Evolutionary conservation across 345 rosid genomes (phyloP), one percentile per base, ranked within the genome.

Genomic region (Eucalyptus marginata): DNA sequence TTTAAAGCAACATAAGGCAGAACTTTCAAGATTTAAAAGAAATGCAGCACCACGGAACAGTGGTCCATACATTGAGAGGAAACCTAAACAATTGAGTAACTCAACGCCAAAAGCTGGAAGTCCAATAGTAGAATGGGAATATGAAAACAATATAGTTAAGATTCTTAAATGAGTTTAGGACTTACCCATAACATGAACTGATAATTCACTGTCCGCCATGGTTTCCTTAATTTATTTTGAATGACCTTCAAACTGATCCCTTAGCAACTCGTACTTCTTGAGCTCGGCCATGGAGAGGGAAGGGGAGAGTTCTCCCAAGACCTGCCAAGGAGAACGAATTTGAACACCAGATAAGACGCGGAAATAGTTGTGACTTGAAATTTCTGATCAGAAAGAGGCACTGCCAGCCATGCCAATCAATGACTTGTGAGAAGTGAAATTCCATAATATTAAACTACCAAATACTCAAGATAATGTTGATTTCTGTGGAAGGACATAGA

Each of bases 241-340:
- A 54, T 94, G 89, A 66, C 99, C 98, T 93, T 95, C 93, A 88
- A 96, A 95, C 87, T 94, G 97, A 88, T 96, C 94, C 54, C 98
- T 94, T 49, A 98, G 94, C 89, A 81, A 47, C 92, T 98, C 99
- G 13, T 98, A 97, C 92, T 97, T 97, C 92, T 95, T 97, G 29
- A 98, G 96, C 93, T 98, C 99, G 12, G 95, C 93, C 92, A 92
- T 87, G 62, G 99, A 97, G 66, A 97, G 97, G 79, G 99, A 97
- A 16, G 99, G 99, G 36, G 98, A 95, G 31, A 96, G 94, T 91
- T 97, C 99, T 86, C 90, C 89, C 93, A 97, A 89, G 51, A 94
- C 99, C 99, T 97, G 92, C 87, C 90, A 87, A 80, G 27, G 84
- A 40, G 13, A 76, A 76, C 6, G 84, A 76, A 40, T 40, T 20